Conservation (phyloP, 2,329 filamentous ascomycete genomes). For the Microthyrium microscopicum region DNA sequence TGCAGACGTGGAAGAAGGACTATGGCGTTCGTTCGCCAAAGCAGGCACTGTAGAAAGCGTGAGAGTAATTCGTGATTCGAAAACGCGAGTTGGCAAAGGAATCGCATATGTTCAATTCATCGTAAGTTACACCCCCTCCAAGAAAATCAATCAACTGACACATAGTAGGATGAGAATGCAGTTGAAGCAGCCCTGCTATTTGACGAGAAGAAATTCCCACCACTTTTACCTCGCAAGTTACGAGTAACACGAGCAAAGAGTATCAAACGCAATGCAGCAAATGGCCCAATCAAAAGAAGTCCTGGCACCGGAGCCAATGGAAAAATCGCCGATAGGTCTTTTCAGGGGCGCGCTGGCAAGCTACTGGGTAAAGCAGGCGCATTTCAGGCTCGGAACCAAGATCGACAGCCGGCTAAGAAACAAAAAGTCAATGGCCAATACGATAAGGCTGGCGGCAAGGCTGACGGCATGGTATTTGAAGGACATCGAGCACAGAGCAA, state of each 20-base stretch:
- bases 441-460: constrained; percentile 9
- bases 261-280: constrained; percentile 21
- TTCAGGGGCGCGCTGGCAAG: constrained; percentile 56
- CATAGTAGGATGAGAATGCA: constrained; percentile 51
- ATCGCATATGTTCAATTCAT: constrained; percentile 96
- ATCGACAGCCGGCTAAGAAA: constrained; percentile 9
- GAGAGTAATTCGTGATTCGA: constrained; percentile 73
- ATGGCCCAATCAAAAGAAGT: constrained; percentile 13
- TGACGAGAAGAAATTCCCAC: constrained; percentile 83
- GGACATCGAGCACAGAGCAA: constrained; percentile 56
- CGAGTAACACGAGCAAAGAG: constrained; percentile 79
- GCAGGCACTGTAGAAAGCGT: constrained; percentile 82
- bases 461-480: constrained; percentile 48
- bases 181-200: constrained; percentile 84
- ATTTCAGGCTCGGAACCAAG: constrained; percentile 28
- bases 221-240: constrained; percentile 76
- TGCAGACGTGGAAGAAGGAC: constrained; percentile 79
- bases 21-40: constrained; percentile 67
- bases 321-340: constrained; percentile 53
- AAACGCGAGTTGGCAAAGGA: constrained; percentile 87
- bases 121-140: constrained; percentile 24
- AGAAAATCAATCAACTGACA: background rate
- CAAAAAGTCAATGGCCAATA: constrained; percentile 11
- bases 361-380: constrained; percentile 56
- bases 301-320: constrained; percentile 28